These are phyloP conservation scores for Pisolithus albus DNA, from an alignment of 768 basidiomycete genomes.

Conservation along the genomic window DNA sequence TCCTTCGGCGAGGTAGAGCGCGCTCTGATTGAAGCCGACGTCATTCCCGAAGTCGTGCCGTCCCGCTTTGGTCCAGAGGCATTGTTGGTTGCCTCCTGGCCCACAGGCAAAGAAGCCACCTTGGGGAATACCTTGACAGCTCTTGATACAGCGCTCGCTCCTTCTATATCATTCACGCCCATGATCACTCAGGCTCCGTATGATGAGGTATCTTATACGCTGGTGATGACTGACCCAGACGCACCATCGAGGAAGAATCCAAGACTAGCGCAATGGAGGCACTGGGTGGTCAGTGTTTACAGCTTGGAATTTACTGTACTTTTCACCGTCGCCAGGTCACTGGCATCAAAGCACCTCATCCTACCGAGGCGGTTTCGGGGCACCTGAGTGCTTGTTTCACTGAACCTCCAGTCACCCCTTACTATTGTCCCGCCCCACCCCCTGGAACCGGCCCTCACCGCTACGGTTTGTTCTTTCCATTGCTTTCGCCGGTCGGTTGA, in stretches of 20 bases:
- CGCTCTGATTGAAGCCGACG: conserved; percentile 12
- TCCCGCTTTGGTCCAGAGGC: conserved; percentile 22
- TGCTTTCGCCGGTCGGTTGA: neutral
- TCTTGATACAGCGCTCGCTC: conserved; percentile 42
- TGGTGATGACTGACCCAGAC: conserved; percentile 55
- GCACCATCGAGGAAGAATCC: conserved; percentile 46
- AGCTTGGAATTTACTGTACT: neutral
- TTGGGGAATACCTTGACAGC: conserved; percentile 33
- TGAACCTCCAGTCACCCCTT: conserved; percentile 45
- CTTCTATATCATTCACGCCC: conserved; percentile 40
- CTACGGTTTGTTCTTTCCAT: conserved; percentile 36
- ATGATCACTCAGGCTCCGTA: conserved; percentile 29
- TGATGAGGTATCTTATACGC: conserved; percentile 38
- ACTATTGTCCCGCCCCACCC: conserved; percentile 50
- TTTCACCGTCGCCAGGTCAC: conserved; percentile 24
- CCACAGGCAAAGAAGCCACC: conserved; percentile 26
- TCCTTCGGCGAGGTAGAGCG: conserved; percentile 18
- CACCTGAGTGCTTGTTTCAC: conserved; percentile 36
- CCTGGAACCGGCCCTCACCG: conserved; percentile 49
- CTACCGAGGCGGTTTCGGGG: conserved; percentile 24
- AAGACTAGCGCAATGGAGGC: conserved; percentile 46
- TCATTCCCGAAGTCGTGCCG: conserved; percentile 28
- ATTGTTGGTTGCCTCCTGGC: conserved; percentile 24
- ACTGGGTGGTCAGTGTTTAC: conserved; percentile 42
- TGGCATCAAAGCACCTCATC: conserved; percentile 32